phyloP scores from a whole-genome alignment of 2,329 filamentous ascomycete species.

The Sporothrix pallida region DNA sequence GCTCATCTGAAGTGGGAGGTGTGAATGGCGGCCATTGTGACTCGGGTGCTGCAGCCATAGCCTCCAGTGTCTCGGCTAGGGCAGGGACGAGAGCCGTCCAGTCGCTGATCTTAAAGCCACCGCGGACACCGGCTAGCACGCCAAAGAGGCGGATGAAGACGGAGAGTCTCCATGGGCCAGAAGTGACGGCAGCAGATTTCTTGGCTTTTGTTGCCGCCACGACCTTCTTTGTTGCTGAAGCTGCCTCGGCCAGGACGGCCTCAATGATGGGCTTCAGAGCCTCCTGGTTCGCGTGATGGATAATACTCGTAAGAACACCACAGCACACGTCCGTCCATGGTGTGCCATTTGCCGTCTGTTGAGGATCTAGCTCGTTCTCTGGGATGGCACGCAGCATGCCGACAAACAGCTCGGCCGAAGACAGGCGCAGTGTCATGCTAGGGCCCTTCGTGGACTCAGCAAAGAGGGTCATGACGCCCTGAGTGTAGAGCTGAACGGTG shows the following conservation, averaged over 20 bases:
- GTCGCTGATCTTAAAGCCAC: conserved; percentile 72
- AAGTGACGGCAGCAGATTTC: conserved; percentile 39
- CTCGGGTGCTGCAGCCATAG: conserved; percentile 42
- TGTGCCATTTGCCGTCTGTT: conserved; percentile 41
- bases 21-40: conserved; percentile 19
- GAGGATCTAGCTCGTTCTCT: conserved; percentile 51
- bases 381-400: conserved; percentile 59
- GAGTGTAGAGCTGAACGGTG: conserved; percentile 70
- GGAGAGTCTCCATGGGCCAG: conserved; percentile 51
- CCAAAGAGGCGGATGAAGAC: conserved; percentile 67
- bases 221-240: conserved; percentile 41
- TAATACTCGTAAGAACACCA: conserved; percentile 78
- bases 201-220: conserved; percentile 49
- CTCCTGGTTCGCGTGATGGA: conserved; percentile 79
- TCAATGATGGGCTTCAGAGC: conserved; percentile 74
- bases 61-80: conserved; percentile 59
- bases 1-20: neutral
- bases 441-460: conserved; percentile 77
- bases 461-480: conserved; percentile 91
- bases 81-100: conserved; percentile 71
- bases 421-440: conserved; percentile 64
- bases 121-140: conserved; percentile 76
- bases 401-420: conserved; percentile 59
- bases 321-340: conserved; percentile 70
- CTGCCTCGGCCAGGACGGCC: conserved; percentile 60